Percentiles rank a stretch among this genome's conserved stretches.
Evolutionary conservation across 148 eudicot species (phyloP).

Genomic region (Beta vulgaris): DNA sequence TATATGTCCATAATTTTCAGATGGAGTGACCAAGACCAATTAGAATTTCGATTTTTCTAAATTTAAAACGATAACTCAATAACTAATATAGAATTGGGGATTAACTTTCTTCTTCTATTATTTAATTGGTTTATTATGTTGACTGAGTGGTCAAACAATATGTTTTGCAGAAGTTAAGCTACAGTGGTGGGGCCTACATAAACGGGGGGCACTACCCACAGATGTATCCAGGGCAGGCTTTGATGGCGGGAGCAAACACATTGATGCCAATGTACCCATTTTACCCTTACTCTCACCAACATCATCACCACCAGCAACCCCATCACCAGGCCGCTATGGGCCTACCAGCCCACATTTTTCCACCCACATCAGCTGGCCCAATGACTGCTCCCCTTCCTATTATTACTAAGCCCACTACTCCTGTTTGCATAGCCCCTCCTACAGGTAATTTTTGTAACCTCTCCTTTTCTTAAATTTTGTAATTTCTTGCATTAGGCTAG

Average conservation of each 20-base stretch:
- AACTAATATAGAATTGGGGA: too few species aligned
- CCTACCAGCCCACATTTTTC: conserved; percentile 54
- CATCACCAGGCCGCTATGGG: conserved; percentile 56
- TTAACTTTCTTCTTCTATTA: background rate
- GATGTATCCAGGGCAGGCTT: conserved; percentile 50
- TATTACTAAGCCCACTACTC: conserved; percentile 63
- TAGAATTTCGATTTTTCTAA: too few species aligned
- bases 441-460: conserved; percentile 39
- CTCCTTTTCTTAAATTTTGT: too few species aligned
- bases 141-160: conserved; percentile 17
- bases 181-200: conserved; percentile 60
- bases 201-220: conserved; percentile 51
- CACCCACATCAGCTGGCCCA: conserved; percentile 47
- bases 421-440: conserved; percentile 34
- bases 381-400: conserved; percentile 39
- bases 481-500: too few species aligned
- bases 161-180: conserved; percentile 48
- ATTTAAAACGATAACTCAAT: too few species aligned
- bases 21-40: too few species aligned
- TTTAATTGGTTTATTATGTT: background rate
- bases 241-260: conserved; percentile 46
- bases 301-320: conserved; percentile 33
- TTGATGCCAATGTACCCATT: conserved; percentile 68
- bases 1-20: too few species aligned
- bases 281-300: conserved; percentile 42